Percentiles rank a stretch among this genome's conserved stretches.
Evolutionary conservation across 2,329 filamentous ascomycete genomes (phyloP).

Genomic region (Pyricularia sp.): DNA sequence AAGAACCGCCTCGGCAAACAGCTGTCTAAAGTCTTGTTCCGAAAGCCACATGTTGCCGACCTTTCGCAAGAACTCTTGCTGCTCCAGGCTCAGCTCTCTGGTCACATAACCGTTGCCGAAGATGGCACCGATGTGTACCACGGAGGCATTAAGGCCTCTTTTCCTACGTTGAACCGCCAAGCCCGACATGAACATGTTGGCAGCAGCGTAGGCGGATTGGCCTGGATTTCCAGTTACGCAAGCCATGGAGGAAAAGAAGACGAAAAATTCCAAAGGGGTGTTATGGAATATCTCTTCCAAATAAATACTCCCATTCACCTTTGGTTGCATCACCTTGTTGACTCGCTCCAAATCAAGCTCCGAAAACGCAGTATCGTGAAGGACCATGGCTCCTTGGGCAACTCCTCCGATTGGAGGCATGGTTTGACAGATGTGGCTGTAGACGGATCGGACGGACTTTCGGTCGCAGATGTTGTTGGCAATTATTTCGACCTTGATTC

Average conservation of each 20-base stretch:
- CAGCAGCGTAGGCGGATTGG: slow-evolving; percentile 1
- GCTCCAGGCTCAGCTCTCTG: neutral
- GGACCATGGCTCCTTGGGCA: slow-evolving; percentile 2
- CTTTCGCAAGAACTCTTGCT: slow-evolving; percentile 3
- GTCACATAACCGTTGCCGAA: slow-evolving; percentile 1
- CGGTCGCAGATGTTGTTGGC: neutral
- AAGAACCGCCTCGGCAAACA: neutral
- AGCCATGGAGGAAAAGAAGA: slow-evolving; percentile 4
- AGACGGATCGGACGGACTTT: neutral
- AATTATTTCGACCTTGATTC: neutral
- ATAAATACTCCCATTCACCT: slow-evolving; percentile 13
- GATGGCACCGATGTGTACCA: slow-evolving; percentile 2
- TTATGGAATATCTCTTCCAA: slow-evolving; percentile 13
- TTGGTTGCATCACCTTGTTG: slow-evolving; percentile 9
- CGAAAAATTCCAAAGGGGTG: slow-evolving; percentile 7
- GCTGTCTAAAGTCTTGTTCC: slow-evolving; percentile 1
- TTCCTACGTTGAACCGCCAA: slow-evolving; percentile 6
- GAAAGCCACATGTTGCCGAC: neutral
- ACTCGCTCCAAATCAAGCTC: neutral
- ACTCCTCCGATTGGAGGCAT: slow-evolving; percentile 2
- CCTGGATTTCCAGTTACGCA: neutral
- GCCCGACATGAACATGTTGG: slow-evolving; percentile 1
- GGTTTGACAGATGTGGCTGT: neutral
- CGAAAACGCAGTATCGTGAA: neutral
- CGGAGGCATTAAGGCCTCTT: neutral